A percentile compares a stretch with the other conserved stretches of the same genome.
Evolutionary conservation across 352 stramenopile species (phyloP).

Genomic region (Pythium phragmiticola): DNA sequence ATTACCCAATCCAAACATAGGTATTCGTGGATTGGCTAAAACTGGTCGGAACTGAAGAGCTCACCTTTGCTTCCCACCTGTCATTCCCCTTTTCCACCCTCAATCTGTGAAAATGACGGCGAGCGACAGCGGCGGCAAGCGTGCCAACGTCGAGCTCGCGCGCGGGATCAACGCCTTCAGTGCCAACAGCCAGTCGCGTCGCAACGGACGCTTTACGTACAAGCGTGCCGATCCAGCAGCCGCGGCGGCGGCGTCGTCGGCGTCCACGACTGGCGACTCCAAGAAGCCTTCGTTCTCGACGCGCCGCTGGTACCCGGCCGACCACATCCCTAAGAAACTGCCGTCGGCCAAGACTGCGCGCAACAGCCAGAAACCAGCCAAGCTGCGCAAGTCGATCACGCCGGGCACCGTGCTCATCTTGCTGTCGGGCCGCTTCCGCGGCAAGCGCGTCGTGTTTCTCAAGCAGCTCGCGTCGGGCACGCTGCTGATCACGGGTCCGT

Average conservation of each 20-base stretch:
- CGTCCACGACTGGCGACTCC: slow-evolving; percentile 15
- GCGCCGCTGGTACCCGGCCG: slow-evolving; percentile 59
- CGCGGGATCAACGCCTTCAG: slow-evolving; percentile 73
- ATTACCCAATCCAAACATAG: slow-evolving; percentile 10
- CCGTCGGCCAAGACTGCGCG: slow-evolving; percentile 73
- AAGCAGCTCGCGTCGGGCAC: slow-evolving; percentile 95
- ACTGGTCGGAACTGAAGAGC: background rate
- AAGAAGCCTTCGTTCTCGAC: slow-evolving; percentile 23
- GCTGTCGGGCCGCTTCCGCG: slow-evolving; percentile 96
- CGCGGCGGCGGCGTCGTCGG: background rate
- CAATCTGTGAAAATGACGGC: background rate
- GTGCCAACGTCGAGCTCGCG: slow-evolving; percentile 60
- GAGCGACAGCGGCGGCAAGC: slow-evolving; percentile 29
- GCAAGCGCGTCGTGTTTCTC: slow-evolving; percentile 98
- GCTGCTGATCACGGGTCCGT: slow-evolving; percentile 94
- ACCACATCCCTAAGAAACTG: slow-evolving; percentile 75
- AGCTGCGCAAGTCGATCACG: slow-evolving; percentile 96
- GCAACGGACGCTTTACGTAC: slow-evolving; percentile 52
- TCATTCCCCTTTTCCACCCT: slow-evolving; percentile 4
- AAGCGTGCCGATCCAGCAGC: slow-evolving; percentile 17
- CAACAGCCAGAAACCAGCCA: slow-evolving; percentile 89
- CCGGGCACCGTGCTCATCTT: slow-evolving; percentile 98
- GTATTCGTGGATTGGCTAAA: background rate
- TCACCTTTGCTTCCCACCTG: slow-evolving; percentile 1
- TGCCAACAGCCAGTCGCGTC: slow-evolving; percentile 53